Evolutionary conservation across 2,329 filamentous ascomycete genomes (phyloP).

Genomic region (Beauveria sp.): DNA sequence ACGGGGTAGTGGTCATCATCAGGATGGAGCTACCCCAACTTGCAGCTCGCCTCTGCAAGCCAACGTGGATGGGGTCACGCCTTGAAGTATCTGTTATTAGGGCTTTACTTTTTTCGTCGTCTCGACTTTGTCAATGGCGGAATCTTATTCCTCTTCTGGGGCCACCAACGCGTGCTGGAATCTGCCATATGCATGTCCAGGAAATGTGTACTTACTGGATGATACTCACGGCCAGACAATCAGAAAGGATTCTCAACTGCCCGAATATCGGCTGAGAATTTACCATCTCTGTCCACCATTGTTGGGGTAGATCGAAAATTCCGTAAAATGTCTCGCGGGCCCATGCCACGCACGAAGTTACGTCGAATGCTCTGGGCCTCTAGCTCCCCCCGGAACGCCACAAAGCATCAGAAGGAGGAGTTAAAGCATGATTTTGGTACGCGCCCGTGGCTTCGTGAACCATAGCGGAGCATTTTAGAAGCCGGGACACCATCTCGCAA

Average conservation of each 20-base stretch:
- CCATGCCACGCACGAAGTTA: not conserved
- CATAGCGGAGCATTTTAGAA: not conserved
- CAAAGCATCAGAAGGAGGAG: not conserved
- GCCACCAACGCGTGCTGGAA: too few species aligned
- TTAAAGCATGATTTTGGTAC: not conserved
- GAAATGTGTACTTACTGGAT: too few species aligned
- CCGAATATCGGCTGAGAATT: too few species aligned
- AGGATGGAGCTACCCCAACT: slow-evolving; percentile 4
- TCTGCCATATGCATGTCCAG: too few species aligned
- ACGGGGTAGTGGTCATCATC: not conserved
- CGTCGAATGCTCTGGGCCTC: not conserved
- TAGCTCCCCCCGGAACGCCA: not conserved
- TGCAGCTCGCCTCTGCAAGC: not conserved
- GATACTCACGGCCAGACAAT: too few species aligned
- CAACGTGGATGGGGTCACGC: not conserved
- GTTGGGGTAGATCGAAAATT: not conserved
- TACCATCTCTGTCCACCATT: too few species aligned
- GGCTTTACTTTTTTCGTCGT: not conserved
- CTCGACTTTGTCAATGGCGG: not conserved
- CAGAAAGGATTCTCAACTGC: too few species aligned
- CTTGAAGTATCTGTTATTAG: not conserved
- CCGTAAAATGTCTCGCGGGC: not conserved
- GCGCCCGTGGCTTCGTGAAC: not conserved
- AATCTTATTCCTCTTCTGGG: too few species aligned
- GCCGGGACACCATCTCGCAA: not conserved